phyloP scores from a whole-genome alignment of 139 green algal species.

The Picochlorum sp. region DNA sequence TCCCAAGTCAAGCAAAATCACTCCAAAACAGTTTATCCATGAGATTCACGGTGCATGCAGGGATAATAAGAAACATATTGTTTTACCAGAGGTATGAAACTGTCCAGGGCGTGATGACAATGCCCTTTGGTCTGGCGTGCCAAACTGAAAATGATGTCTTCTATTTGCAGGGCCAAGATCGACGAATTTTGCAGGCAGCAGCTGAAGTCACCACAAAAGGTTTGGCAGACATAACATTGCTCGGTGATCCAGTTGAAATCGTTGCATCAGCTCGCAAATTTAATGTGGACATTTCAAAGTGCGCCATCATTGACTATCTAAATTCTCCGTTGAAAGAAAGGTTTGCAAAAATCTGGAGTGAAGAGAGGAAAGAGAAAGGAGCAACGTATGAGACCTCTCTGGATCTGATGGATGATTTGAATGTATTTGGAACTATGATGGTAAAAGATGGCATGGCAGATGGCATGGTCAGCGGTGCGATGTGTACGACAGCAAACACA shows the following conservation, averaged over 20 bases:
- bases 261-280: conserved; percentile 21
- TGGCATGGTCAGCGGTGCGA: conserved; percentile 81
- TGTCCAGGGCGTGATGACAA: no score
- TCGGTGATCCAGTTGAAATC: conserved; percentile 55
- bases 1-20: conserved; percentile 38
- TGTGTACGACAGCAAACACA: conserved; percentile 82
- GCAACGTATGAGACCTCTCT: conserved; percentile 55
- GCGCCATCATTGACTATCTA: conserved; percentile 45
- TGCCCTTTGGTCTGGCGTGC: no score
- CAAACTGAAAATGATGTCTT: no score
- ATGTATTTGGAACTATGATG: conserved; percentile 71
- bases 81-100: conserved; percentile 62
- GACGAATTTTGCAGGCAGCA: conserved; percentile 57
- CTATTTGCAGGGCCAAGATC: conserved; percentile 30
- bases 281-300: conserved; percentile 51
- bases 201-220: conserved; percentile 44
- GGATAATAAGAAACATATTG: conserved; percentile 56
- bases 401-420: conserved; percentile 52
- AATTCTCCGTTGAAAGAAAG: conserved; percentile 16
- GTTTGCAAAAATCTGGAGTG: conserved; percentile 50
- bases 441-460: conserved; percentile 63
- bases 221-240: conserved; percentile 62
- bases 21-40: conserved; percentile 76
- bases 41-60: conserved; percentile 46
- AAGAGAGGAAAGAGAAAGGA: conserved; percentile 59